A percentile compares a stretch with the other conserved stretches of the same genome.
These are phyloP conservation scores for Alternaria sp. DNA, from an alignment of 2,329 filamentous ascomycete genomes.

Conservation along the genomic window DNA sequence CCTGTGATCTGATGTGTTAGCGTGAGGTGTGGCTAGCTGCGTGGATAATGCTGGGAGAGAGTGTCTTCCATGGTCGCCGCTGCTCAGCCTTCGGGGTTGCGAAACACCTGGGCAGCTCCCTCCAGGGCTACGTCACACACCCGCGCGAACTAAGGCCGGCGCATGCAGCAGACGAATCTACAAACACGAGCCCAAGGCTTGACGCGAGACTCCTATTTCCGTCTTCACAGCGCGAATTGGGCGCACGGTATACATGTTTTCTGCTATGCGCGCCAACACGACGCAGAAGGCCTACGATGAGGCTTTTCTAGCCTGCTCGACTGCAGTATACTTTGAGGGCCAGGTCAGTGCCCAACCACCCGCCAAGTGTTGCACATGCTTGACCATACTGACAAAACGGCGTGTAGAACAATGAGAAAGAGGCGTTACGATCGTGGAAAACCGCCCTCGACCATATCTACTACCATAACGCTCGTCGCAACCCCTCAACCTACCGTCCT, in stretches of 20 bases:
- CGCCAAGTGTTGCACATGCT: neutral
- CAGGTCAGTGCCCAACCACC: slow-evolving; percentile 67
- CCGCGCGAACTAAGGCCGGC: slow-evolving; percentile 34
- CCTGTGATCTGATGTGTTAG: slow-evolving; percentile 2
- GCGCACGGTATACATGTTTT: slow-evolving; percentile 16
- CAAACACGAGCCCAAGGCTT: slow-evolving; percentile 26
- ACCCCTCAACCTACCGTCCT: slow-evolving; percentile 73
- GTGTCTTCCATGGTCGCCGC: slow-evolving; percentile 26
- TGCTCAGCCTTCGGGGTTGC: slow-evolving; percentile 25
- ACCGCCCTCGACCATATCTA: slow-evolving; percentile 88
- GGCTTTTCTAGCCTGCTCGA: slow-evolving; percentile 92
- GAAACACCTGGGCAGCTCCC: slow-evolving; percentile 33
- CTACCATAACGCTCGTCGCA: slow-evolving; percentile 81
- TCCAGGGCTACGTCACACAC: slow-evolving; percentile 39
- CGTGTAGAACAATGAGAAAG: slow-evolving; percentile 82
- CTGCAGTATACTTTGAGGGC: slow-evolving; percentile 93
- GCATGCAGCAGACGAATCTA: slow-evolving; percentile 31
- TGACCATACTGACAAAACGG: slow-evolving; percentile 5
- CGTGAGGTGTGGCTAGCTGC: slow-evolving; percentile 13
- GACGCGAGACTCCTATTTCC: slow-evolving; percentile 17
- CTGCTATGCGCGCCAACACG: slow-evolving; percentile 66
- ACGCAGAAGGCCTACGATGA: slow-evolving; percentile 99
- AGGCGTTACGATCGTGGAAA: slow-evolving; percentile 91
- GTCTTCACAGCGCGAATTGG: slow-evolving; percentile 49
- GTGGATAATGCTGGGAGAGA: slow-evolving; percentile 9